Evolutionary conservation across 306 rosid genomes (phyloP).

Genomic region (Chamaecrista fasciculata): DNA sequence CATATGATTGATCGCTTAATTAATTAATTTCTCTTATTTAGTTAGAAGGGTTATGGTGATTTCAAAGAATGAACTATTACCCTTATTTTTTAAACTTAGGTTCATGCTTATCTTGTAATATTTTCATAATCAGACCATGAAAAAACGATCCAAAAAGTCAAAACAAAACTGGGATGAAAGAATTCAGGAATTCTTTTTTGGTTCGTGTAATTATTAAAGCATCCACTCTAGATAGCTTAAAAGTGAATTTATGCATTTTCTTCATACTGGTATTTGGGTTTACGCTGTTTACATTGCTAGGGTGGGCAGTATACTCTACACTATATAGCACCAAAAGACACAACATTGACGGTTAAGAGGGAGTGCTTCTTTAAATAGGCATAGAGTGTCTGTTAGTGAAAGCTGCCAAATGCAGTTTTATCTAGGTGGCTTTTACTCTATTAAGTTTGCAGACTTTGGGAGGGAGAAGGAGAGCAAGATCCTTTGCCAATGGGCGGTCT

Average conservation of each 20-base stretch:
- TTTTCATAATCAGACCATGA: not conserved
- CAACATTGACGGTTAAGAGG: too few relatives aligned
- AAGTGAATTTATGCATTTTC: not conserved
- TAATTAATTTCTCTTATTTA: not conserved
- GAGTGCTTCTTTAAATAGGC: too few relatives aligned
- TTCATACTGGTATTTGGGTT: not conserved
- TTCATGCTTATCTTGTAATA: not conserved
- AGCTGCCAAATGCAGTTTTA: too few relatives aligned
- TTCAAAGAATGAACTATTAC: not conserved
- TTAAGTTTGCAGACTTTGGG: too few relatives aligned
- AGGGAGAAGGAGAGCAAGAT: too few relatives aligned
- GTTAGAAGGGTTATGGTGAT: not conserved
- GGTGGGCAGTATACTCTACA: not conserved
- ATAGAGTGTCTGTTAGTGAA: too few relatives aligned
- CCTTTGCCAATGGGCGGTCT: too few relatives aligned
- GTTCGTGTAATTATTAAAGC: not conserved
- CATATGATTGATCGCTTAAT: not conserved
- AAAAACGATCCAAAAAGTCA: not conserved
- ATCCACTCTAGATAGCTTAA: not conserved
- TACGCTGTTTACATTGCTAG: not conserved
- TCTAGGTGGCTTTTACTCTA: too few relatives aligned
- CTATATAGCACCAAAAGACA: not conserved
- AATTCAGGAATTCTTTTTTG: not conserved
- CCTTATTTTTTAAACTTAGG: not conserved
- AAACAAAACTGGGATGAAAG: not conserved